Conservation (phyloP, 2,329 filamentous ascomycete species). For the Aspergillus oerlinghausenensis region DNA sequence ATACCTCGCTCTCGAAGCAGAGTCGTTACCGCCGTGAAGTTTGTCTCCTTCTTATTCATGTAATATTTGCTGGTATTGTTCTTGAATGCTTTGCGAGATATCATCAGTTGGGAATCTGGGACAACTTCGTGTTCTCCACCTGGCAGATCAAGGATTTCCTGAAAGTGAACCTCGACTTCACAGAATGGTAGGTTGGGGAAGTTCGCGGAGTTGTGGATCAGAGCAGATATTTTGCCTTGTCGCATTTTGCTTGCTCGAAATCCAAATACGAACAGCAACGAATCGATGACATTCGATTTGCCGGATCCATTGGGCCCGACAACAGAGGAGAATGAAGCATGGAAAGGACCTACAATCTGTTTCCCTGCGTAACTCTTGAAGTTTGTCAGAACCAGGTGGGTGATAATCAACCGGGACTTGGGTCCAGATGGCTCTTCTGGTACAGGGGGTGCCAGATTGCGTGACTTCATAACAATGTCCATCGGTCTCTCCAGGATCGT, state of each 20-base stretch:
- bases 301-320: conserved; percentile 97
- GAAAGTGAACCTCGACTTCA: conserved; percentile 94
- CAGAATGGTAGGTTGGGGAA: conserved; percentile 82
- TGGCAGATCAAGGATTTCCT: conserved; percentile 86
- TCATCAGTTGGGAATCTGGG: conserved; percentile 76
- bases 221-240: conserved; percentile 93
- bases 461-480: conserved; percentile 87
- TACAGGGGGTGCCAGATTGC: conserved; percentile 60
- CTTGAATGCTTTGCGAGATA: conserved; percentile 90
- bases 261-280: conserved; percentile 95
- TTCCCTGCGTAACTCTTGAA: conserved; percentile 98
- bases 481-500: conserved; percentile 81
- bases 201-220: conserved; percentile 94
- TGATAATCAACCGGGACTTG: conserved; percentile 86
- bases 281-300: conserved; percentile 98
- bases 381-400: conserved; percentile 85
- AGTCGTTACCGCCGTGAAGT: conserved; percentile 86
- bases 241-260: conserved; percentile 99
- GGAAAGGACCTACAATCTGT: conserved; percentile 94
- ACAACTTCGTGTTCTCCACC: conserved; percentile 71
- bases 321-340: conserved; percentile 94
- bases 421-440: conserved; percentile 71
- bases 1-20: conserved; percentile 83
- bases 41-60: conserved; percentile 84
- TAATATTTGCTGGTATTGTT: conserved; percentile 99